phyloP scores from a whole-genome alignment of 768 basidiomycete genomes.

The Hericium erinaceus region DNA sequence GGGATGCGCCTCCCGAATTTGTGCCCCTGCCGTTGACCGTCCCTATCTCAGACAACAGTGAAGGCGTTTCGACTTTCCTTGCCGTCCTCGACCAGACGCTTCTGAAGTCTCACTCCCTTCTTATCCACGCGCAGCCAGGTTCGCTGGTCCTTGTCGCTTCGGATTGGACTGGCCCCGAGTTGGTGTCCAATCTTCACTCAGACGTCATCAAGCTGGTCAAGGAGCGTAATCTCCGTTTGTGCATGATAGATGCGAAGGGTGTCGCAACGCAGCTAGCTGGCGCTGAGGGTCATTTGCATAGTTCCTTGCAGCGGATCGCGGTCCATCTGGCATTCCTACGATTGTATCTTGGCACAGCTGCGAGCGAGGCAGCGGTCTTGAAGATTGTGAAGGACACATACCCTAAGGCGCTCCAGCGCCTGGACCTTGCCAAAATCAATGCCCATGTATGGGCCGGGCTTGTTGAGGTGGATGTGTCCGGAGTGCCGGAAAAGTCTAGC shows the following conservation, averaged over 20 bases:
- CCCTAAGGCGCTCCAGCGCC: conserved; percentile 36
- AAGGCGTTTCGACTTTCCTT: conserved; percentile 56
- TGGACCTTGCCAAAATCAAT: conserved; percentile 44
- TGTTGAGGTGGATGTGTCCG: conserved; percentile 34
- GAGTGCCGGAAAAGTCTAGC: conserved; percentile 14
- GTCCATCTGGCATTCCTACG: conserved; percentile 77
- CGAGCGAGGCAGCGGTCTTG: conserved; percentile 41
- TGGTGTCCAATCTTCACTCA: conserved; percentile 55
- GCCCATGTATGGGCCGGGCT: conserved; percentile 60
- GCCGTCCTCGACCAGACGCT: conserved; percentile 69
- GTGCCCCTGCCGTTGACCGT: conserved; percentile 48
- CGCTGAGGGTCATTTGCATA: conserved; percentile 24
- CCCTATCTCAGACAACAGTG: conserved; percentile 40
- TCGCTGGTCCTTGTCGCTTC: conserved; percentile 70
- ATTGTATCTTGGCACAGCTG: conserved; percentile 66
- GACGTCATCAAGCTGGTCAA: conserved; percentile 37
- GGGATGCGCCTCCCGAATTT: conserved; percentile 25
- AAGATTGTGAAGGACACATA: conserved; percentile 40
- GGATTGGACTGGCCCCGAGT: conserved; percentile 67
- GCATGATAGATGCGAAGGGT: conserved; percentile 47
- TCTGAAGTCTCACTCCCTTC: conserved; percentile 66
- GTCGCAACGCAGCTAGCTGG: conserved; percentile 37
- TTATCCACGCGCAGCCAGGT: conserved; percentile 55
- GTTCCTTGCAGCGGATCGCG: conserved; percentile 45
- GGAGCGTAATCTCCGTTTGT: conserved; percentile 47